Evolutionary conservation across 148 eudicot species (phyloP), one percentile per base, ranked within the genome.

Genomic region (Camellia japonica): DNA sequence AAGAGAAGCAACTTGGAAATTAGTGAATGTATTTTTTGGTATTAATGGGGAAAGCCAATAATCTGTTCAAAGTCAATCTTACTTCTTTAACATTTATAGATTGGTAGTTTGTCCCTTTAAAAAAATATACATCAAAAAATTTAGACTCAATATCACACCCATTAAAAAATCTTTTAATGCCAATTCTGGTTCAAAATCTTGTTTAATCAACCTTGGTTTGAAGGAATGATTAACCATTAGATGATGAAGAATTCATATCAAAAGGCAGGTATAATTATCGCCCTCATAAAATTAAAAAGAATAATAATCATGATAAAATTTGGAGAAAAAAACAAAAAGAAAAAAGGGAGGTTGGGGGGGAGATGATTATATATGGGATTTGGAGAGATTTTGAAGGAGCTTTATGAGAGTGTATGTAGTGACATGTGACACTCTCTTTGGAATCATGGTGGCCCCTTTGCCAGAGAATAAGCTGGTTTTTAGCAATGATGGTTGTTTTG

Each of bases 391-490:
- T 30, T 30, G 38, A 44, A 73, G 76, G 76, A 30, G 20, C 13
- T 56, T 7, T 71, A 11, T 42, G 6, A 38, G 67, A 74, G 66
- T 30, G 38, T 62, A 54, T 59, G 38, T 4, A 71, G 8, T 44
- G 72, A 68, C 52, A 76, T 69, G 44, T 59, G 83, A 68, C 63
- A 59, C 44, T 23, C 67, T 66, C 79, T 74, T 80, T 74, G 79
- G 79, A 81, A 70, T 81, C 46, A 61, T 81, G 14, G 75, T 68
- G 83, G 80, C 75, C 80, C 80, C 80, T 67, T 68, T 60, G 62
- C 62, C 63, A 69, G 70, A 72, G 80, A 81, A 69, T 81, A 81
- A 76, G 16, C 75, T 76, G 75, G 83, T 68, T 76, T 79, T 76
- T 81, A 59, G 83, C 75, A 75, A 81, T 81, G 79, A 81, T 75